These are phyloP conservation scores for Xylariaceae sp. DNA, from an alignment of 2,329 filamentous ascomycete genomes.

Conservation along the genomic window DNA sequence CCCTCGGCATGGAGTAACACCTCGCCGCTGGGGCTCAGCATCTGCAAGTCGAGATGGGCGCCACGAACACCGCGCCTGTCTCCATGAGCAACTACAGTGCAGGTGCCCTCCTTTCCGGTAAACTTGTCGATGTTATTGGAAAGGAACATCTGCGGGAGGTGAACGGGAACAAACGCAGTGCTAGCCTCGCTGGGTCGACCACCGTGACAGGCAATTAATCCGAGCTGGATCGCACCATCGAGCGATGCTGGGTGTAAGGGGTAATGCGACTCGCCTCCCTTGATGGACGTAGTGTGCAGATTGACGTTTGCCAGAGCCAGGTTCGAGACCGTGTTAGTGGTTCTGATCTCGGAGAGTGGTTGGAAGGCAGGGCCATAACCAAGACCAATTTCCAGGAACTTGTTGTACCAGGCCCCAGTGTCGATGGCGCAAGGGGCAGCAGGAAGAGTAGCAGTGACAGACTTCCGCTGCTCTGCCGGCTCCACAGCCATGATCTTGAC, in stretches of 20 bases:
- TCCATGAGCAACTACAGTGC: constrained; percentile 3
- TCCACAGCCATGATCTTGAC: constrained; percentile 6
- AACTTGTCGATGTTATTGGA: neutral
- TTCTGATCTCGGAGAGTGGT: constrained; percentile 4
- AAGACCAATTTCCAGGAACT: constrained; percentile 13
- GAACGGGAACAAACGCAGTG: constrained; percentile 18
- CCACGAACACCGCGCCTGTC: constrained; percentile 13
- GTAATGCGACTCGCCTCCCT: constrained; percentile 20
- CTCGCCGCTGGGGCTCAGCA: constrained; percentile 11
- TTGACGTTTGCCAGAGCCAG: constrained; percentile 13
- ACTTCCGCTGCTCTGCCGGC: neutral
- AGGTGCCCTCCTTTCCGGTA: neutral
- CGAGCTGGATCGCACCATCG: constrained; percentile 20
- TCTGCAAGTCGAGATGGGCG: constrained; percentile 14
- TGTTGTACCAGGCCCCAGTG: constrained; percentile 12
- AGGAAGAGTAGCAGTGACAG: neutral
- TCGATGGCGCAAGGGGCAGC: neutral
- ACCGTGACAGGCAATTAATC: constrained; percentile 20
- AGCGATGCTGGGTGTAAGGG: constrained; percentile 22
- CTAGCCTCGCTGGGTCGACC: constrained; percentile 12
- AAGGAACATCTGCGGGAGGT: constrained; percentile 18
- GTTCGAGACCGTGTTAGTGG: constrained; percentile 3
- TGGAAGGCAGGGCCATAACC: constrained; percentile 15
- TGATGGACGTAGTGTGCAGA: neutral
- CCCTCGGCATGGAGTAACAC: constrained; percentile 10